Conservation (phyloP, 169 alveolate species). For the Plasmodium malariae region DNA sequence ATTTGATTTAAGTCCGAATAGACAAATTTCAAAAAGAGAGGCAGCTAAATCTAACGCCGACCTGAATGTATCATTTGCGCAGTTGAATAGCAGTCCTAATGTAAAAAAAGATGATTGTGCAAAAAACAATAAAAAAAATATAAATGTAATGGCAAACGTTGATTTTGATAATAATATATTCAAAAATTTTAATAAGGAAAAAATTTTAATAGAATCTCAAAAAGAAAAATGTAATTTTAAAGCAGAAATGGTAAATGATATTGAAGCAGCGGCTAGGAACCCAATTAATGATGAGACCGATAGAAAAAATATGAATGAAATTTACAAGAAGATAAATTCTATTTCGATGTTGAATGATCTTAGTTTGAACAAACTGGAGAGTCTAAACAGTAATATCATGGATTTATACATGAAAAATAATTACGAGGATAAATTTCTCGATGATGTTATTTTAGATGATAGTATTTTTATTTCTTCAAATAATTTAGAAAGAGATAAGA, state of each 20-base stretch:
- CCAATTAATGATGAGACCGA: not conserved
- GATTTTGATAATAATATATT: slow-evolving; percentile 51
- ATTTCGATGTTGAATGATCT: slow-evolving; percentile 52
- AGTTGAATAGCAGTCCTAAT: not conserved
- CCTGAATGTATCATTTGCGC: not conserved
- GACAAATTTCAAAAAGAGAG: too few relatives aligned
- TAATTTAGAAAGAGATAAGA: too few relatives aligned
- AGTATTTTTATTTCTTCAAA: slow-evolving; percentile 49
- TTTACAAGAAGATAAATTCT: slow-evolving; percentile 47
- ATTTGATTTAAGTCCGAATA: too few relatives aligned
- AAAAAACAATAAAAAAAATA: not conserved
- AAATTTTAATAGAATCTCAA: slow-evolving; percentile 5
- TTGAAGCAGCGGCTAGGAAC: not conserved
- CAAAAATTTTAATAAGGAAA: slow-evolving; percentile 36
- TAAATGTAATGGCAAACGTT: not conserved
- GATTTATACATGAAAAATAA: slow-evolving; percentile 34
- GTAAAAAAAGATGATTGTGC: not conserved
- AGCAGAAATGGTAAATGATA: not conserved
- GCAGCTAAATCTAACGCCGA: too few relatives aligned
- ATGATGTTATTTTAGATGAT: slow-evolving; percentile 63
- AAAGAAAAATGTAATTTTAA: too few relatives aligned
- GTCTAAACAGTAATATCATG: slow-evolving; percentile 51
- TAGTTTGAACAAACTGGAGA: slow-evolving; percentile 58
- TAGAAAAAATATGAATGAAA: slow-evolving; percentile 25
- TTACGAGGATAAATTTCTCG: slow-evolving; percentile 40